Percentiles rank a stretch among this genome's conserved stretches.
These are phyloP conservation scores for Rhododendron ovatum DNA, from an alignment of 148 eudicot species.

Conservation along the genomic window DNA sequence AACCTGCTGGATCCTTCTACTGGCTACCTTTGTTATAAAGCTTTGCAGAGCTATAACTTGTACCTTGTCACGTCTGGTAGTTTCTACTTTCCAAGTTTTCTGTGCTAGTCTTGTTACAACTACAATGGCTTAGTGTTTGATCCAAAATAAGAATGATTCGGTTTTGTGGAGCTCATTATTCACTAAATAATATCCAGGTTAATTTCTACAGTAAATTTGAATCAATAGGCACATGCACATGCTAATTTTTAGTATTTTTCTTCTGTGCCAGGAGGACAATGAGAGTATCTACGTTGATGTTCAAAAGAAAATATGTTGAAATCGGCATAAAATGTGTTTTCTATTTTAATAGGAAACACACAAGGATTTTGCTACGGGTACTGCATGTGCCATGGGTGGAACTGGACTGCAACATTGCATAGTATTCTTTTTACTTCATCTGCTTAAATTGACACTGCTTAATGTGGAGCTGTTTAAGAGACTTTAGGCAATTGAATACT, in stretches of 20 bases:
- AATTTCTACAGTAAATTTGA: background rate
- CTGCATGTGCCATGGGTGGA: background rate
- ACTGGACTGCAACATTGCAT: background rate
- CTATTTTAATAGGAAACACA: background rate
- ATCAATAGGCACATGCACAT: background rate
- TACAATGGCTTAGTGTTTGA: background rate
- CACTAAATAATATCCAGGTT: conserved; percentile 59
- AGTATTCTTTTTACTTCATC: background rate
- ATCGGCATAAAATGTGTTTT: background rate
- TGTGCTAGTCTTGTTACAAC: background rate
- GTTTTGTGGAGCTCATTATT: background rate
- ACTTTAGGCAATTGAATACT: too few relatives aligned
- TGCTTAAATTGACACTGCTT: background rate
- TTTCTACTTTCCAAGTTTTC: background rate
- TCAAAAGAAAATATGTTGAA: background rate
- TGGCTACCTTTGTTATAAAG: conserved; percentile 36
- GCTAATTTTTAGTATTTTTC: background rate
- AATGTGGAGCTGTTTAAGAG: background rate
- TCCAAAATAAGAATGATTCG: background rate
- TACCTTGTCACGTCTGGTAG: background rate
- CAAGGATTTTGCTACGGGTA: background rate
- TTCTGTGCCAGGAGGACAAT: background rate
- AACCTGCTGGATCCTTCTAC: conserved; percentile 57
- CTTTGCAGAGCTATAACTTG: conserved; percentile 46
- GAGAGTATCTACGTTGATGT: background rate